These are phyloP conservation scores for Cyberlindnera xylosilytica DNA, from an alignment of 805 yeast species.

Conservation along the genomic window DNA sequence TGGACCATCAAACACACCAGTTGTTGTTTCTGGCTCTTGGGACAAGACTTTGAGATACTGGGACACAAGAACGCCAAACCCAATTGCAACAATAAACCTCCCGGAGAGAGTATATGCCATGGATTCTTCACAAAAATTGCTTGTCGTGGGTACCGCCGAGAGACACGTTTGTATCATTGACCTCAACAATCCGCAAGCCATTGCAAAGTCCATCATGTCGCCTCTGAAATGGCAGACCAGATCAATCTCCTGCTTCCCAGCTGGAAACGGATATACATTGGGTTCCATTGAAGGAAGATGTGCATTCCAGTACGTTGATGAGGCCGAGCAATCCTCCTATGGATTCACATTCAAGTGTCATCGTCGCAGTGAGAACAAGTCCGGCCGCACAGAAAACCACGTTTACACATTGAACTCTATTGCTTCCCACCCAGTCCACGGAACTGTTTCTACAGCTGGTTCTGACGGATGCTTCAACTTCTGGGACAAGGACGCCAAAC, in stretches of 20 bases:
- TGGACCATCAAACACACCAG: conserved; percentile 75
- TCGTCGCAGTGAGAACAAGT: conserved; percentile 60
- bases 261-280: conserved; percentile 87
- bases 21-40: conserved; percentile 93
- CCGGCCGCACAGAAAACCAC: conserved; percentile 52
- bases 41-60: conserved; percentile 92
- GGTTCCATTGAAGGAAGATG: conserved; percentile 96
- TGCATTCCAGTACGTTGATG: conserved; percentile 89
- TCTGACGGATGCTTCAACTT: conserved; percentile 90
- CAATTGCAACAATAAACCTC: conserved; percentile 74
- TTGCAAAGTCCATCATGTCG: conserved; percentile 68
- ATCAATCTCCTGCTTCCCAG: conserved; percentile 78
- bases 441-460: conserved; percentile 92
- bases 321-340: conserved; percentile 60
- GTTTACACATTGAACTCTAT: conserved; percentile 81
- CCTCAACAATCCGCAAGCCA: conserved; percentile 75
- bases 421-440: conserved; percentile 82
- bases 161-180: conserved; percentile 76
- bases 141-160: conserved; percentile 94
- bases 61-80: conserved; percentile 86
- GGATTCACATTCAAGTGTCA: conserved; percentile 96
- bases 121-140: conserved; percentile 76
- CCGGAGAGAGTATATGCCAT: conserved; percentile 91
- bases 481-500: conserved; percentile 95
- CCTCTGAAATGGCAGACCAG: conserved; percentile 92